phyloP scores from a whole-genome alignment of 306 rosid genomes.

The Prinsepia uniflora region DNA sequence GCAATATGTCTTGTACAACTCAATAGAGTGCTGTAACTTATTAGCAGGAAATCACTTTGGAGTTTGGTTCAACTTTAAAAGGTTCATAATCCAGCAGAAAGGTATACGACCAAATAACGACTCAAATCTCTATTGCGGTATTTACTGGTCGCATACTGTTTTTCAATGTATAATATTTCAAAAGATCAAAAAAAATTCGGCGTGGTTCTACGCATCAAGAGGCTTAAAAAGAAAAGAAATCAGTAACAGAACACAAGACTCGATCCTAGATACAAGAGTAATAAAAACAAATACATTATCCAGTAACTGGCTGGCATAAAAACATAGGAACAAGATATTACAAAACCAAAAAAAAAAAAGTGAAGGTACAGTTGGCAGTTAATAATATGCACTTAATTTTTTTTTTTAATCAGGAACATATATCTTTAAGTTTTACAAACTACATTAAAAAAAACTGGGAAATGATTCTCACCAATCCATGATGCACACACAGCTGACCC shows the following conservation, averaged over 20 bases:
- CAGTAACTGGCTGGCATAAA: slow-evolving; percentile 2
- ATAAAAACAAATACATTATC: neutral
- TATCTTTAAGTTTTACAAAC: slow-evolving; percentile 13
- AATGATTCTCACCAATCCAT: slow-evolving; percentile 75
- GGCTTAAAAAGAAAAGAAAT: slow-evolving; percentile 11
- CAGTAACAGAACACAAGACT: neutral
- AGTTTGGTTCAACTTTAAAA: neutral
- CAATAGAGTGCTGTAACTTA: neutral
- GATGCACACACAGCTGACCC: slow-evolving; percentile 93
- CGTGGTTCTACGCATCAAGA: neutral
- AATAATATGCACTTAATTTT: neutral
- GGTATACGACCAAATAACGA: neutral
- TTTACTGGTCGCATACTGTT: neutral
- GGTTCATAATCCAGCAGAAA: neutral
- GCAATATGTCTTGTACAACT: slow-evolving; percentile 1
- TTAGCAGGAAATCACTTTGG: neutral
- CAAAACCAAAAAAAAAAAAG: neutral
- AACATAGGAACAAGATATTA: slow-evolving; percentile 1
- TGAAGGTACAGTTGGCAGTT: neutral
- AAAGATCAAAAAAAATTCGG: too few relatives aligned
- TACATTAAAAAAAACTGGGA: neutral
- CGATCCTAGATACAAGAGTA: slow-evolving; percentile 1
- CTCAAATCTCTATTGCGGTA: neutral
- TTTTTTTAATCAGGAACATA: neutral
- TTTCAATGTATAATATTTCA: neutral